Evolutionary conservation across 1,284 basidiomycete species (phyloP), one percentile per base, ranked within the genome.

Genomic region (Boletellus sp.): DNA sequence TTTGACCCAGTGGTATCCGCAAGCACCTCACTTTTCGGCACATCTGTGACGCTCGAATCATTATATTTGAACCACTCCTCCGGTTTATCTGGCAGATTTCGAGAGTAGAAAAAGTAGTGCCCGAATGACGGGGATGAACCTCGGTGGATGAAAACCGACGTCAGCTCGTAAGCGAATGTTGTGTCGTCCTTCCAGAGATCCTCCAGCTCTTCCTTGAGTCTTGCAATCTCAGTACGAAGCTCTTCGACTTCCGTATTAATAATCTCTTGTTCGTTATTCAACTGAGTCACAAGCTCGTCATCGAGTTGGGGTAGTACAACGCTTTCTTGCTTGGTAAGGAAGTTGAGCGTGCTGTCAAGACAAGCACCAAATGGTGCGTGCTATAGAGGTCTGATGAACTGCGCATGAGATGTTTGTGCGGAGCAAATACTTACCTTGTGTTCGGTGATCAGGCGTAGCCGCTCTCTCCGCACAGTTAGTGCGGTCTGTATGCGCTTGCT

Each of bases 61-160:
- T 95, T 95, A 73, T 94, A 97, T 71, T 96, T 97, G 79, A 94
- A 93, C 91, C 93, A 97, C 44, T 83, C 79, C 54, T 94, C 85
- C 7, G 85, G 83, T 16, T 82, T 71, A 28, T 81, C 77, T 0
- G 91, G 91, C 21, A 93, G 74, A 64, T 92, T 79, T 40, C 92
- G 80, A 52, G 91, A 89, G 65, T 92, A 92, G 71, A 94, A 90
- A 73, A 90, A 93, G 67, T 93, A 91, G 69, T 94, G 89, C 26
- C 92, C 92, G 73, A 85, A 92, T 5, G 83, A 86, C 1, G 89
- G 85, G 19, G 87, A 86, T 16, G 82, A 80, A 39, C 93, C 94
- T 37, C 96, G 87, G 71, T 99, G 96, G 61, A 98, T 91, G 72
- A 98, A 99, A 13, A 98, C 95, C 13, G 92, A 91, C 0, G 92